phyloP scores from a whole-genome alignment of 2,329 filamentous ascomycete genomes.

The Stachybotrys elegans region DNA sequence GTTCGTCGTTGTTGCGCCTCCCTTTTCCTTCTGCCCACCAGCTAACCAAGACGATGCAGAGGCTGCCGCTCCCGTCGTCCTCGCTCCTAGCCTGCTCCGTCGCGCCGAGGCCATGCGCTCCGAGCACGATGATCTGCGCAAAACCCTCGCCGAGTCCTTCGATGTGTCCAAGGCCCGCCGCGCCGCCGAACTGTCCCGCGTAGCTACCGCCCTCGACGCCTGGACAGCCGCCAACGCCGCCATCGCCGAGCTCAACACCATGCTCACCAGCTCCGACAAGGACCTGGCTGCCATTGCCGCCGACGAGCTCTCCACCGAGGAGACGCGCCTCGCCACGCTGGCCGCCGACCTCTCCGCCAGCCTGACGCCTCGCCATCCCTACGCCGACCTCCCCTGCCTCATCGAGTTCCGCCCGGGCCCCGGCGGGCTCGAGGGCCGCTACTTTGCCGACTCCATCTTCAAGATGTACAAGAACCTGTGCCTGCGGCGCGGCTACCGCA shows the following conservation, averaged over 20 bases:
- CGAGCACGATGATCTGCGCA: constrained; percentile 53
- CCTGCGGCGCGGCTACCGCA: constrained; percentile 59
- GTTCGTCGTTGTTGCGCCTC: constrained; percentile 11
- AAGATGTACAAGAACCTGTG: constrained; percentile 88
- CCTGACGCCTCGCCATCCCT: constrained; percentile 83
- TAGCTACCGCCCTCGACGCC: constrained; percentile 52
- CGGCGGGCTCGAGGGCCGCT: constrained; percentile 83
- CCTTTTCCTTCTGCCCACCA: neutral
- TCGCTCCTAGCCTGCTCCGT: constrained; percentile 52
- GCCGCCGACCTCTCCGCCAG: constrained; percentile 66
- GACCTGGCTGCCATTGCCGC: constrained; percentile 74
- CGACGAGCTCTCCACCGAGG: constrained; percentile 73
- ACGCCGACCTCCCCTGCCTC: constrained; percentile 83
- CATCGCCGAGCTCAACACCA: constrained; percentile 46
- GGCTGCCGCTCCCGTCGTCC: constrained; percentile 20
- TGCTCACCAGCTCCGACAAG: constrained; percentile 43
- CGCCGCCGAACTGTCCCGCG: constrained; percentile 54
- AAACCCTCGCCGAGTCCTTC: constrained; percentile 47
- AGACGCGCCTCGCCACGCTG: constrained; percentile 55
- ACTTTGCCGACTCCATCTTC: constrained; percentile 83
- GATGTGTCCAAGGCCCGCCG: constrained; percentile 54
- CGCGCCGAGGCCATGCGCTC: constrained; percentile 52
- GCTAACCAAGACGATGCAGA: constrained; percentile 2
- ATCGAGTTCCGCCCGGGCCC: constrained; percentile 89
- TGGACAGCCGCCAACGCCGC: constrained; percentile 52